A percentile compares a stretch with the other conserved stretches of the same genome.
Conservation (phyloP, 2,329 filamentous ascomycete genomes). For the Sporothrix brasiliensis region DNA sequence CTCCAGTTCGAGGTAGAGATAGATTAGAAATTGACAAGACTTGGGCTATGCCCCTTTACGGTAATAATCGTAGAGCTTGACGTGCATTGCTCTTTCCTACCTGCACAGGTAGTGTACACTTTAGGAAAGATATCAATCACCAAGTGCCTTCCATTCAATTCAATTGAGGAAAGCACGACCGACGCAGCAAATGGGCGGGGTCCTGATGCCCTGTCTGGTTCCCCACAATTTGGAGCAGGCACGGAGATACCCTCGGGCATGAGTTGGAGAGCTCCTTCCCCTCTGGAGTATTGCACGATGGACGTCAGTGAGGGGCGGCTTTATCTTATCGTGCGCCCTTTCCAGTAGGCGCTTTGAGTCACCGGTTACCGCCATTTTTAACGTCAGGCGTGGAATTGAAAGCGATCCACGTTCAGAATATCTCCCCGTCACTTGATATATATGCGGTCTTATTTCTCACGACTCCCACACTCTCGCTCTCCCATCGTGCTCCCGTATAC, state of each 20-base stretch:
- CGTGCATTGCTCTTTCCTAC: background rate
- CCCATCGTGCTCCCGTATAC: slow-evolving; percentile 14
- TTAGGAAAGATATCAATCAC: background rate
- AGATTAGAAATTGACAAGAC: too few species aligned
- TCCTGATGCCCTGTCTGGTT: background rate
- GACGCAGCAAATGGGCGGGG: slow-evolving; percentile 1
- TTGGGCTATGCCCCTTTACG: background rate
- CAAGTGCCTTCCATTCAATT: too few species aligned
- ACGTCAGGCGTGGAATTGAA: background rate
- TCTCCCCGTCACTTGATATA: too few species aligned
- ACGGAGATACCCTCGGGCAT: slow-evolving; percentile 3
- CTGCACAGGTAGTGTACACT: too few species aligned
- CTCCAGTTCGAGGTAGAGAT: too few species aligned
- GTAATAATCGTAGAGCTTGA: too few species aligned
- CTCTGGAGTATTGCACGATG: background rate
- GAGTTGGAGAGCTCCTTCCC: slow-evolving; percentile 8
- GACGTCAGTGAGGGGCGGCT: background rate
- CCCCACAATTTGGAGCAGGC: slow-evolving; percentile 5
- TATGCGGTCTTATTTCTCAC: background rate
- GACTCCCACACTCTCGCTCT: background rate
- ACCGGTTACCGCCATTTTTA: slow-evolving; percentile 10
- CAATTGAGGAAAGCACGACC: slow-evolving; percentile 4
- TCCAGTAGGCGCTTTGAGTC: slow-evolving; percentile 11
- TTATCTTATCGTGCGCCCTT: slow-evolving; percentile 19
- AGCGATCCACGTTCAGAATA: background rate